Evolutionary conservation across 805 yeast species (phyloP).

Genomic region (Pichia eremophila): DNA sequence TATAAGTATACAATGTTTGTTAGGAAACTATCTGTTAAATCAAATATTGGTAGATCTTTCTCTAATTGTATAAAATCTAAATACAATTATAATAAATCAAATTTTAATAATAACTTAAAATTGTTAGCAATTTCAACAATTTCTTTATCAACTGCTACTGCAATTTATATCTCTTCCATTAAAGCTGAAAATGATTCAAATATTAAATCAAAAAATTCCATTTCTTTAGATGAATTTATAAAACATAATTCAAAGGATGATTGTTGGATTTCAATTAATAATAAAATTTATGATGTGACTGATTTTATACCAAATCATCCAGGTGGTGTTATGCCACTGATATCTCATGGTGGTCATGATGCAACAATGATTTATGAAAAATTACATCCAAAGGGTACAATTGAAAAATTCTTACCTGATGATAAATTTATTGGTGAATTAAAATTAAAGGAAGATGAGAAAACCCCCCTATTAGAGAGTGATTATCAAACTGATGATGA

Average conservation of each 20-base stretch:
- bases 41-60: too few relatives aligned
- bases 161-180: not conserved
- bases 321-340: conserved; percentile 39
- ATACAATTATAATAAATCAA: too few relatives aligned
- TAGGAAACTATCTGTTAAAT: too few relatives aligned
- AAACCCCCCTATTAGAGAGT: conserved; percentile 26
- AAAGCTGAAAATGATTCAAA: conserved; percentile 2
- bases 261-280: conserved; percentile 81
- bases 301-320: conserved; percentile 41
- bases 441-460: conserved; percentile 17
- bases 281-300: conserved; percentile 70
- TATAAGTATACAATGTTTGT: too few relatives aligned
- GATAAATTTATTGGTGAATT: conserved; percentile 52
- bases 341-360: conserved; percentile 41
- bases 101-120: too few relatives aligned
- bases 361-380: conserved; percentile 72
- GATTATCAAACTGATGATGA: conserved; percentile 24
- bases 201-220: not conserved
- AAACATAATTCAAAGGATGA: conserved; percentile 49
- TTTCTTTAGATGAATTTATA: conserved; percentile 33
- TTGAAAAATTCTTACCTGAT: conserved; percentile 49
- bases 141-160: not conserved
- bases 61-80: too few relatives aligned
- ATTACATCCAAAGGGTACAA: conserved; percentile 82
- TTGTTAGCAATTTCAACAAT: not conserved